These are phyloP conservation scores for Cynanchum wilfordii DNA, from an alignment of 257 asterid genomes.

Conservation along the genomic window DNA sequence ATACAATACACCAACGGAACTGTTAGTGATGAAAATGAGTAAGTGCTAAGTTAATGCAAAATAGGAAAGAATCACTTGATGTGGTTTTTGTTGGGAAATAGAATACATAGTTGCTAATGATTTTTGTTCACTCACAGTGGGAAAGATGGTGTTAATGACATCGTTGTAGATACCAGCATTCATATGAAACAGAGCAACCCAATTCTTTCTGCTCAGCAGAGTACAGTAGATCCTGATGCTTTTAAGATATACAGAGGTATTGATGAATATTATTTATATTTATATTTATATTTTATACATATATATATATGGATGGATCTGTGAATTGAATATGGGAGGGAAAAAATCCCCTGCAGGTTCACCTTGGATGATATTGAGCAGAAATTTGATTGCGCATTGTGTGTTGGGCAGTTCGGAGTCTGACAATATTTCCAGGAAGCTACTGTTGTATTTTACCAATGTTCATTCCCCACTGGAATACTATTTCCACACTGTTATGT, in stretches of 20 bases:
- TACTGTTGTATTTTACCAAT: constrained; percentile 58
- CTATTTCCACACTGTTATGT: constrained; percentile 53
- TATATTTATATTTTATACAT: too few relatives aligned
- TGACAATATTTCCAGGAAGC: constrained; percentile 56
- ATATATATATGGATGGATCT: too few relatives aligned
- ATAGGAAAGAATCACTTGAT: too few relatives aligned
- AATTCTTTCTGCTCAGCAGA: constrained; percentile 34
- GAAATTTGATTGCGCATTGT: constrained; percentile 46
- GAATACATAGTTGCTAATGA: too few relatives aligned
- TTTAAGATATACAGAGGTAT: constrained; percentile 46
- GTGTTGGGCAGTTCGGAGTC: too few relatives aligned
- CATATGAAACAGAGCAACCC: constrained; percentile 20
- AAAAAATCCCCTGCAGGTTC: constrained; percentile 37
- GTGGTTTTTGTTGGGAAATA: too few relatives aligned
- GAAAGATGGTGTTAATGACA: constrained; percentile 20
- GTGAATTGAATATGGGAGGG: not conserved
- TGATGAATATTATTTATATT: too few relatives aligned
- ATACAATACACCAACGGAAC: constrained; percentile 29
- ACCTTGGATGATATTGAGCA: constrained; percentile 47
- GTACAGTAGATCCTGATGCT: constrained; percentile 40
- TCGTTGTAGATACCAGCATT: constrained; percentile 46
- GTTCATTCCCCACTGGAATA: constrained; percentile 40
- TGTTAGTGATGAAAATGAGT: constrained; percentile 25
- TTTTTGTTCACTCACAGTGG: constrained; percentile 21
- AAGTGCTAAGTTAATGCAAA: not conserved